Conservation (phyloP, 768 basidiomycete genomes). For the Hemileccinum impolitum region DNA sequence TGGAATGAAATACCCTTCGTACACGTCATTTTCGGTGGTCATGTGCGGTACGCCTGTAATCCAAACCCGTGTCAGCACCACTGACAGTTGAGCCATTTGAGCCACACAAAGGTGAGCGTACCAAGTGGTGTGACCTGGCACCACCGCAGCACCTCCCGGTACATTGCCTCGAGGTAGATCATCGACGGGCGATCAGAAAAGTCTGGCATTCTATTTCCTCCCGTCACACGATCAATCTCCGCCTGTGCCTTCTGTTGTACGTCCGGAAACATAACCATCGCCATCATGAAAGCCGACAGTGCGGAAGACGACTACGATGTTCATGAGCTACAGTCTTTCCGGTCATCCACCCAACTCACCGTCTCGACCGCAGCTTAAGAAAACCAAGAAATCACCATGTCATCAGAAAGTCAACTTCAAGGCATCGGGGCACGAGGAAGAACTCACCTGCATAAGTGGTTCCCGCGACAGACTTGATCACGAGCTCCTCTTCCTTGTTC, state of each 20-base stretch:
- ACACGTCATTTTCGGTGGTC: slow-evolving; percentile 13
- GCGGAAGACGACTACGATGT: slow-evolving; percentile 19
- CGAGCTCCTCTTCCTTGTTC: slow-evolving; percentile 22
- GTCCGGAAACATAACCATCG: slow-evolving; percentile 24
- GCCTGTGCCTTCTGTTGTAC: slow-evolving; percentile 24
- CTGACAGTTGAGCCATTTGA: too few relatives aligned
- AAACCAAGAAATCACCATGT: background rate
- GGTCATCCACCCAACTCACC: slow-evolving; percentile 3
- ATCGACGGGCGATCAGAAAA: slow-evolving; percentile 21
- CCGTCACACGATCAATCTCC: slow-evolving; percentile 25
- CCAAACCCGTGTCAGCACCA: background rate
- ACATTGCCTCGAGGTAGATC: slow-evolving; percentile 24
- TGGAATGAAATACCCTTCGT: slow-evolving; percentile 17
- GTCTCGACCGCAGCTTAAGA: slow-evolving; percentile 21
- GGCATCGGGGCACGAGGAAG: too few relatives aligned
- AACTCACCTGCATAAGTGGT: slow-evolving; percentile 29
- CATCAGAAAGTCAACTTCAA: too few relatives aligned
- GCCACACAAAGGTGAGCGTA: background rate
- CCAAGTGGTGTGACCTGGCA: slow-evolving; percentile 24
- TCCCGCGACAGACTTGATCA: slow-evolving; percentile 30
- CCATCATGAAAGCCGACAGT: slow-evolving; percentile 25
- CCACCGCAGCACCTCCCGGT: slow-evolving; percentile 24
- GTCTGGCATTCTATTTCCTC: slow-evolving; percentile 12
- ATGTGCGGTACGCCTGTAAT: slow-evolving; percentile 29
- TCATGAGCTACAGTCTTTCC: too few relatives aligned